Conservation (phyloP, 495 filamentous ascomycete genomes). For the Delitschia confertaspora region DNA sequence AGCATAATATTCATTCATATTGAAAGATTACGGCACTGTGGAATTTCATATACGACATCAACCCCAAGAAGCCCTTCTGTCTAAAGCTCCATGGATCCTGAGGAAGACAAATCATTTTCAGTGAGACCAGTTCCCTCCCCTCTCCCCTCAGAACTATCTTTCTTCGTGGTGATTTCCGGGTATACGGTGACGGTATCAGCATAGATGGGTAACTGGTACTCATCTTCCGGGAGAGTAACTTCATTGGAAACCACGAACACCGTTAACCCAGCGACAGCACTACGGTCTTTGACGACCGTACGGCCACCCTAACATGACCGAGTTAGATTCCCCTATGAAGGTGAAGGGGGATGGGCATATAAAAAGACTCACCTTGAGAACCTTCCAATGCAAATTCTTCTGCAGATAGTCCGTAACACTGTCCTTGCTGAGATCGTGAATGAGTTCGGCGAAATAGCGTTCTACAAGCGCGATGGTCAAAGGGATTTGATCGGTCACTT, state of each 20-base stretch:
- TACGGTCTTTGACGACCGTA: not conserved
- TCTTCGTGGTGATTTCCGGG: not conserved
- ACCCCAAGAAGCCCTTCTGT: too few species aligned
- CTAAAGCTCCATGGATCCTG: too few species aligned
- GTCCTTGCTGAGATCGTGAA: not conserved
- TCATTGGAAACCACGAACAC: not conserved
- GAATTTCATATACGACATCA: too few species aligned
- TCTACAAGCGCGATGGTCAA: constrained; percentile 37
- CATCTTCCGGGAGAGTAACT: not conserved
- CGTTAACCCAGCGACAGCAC: not conserved
- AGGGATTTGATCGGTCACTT: constrained; percentile 36
- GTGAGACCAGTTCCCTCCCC: constrained; percentile 1
- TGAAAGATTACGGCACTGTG: too few species aligned
- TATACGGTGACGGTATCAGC: not conserved
- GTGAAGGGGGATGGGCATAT: not conserved
- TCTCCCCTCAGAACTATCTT: not conserved
- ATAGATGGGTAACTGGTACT: not conserved
- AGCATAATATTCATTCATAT: too few species aligned
- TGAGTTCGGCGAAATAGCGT: constrained; percentile 30
- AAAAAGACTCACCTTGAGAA: not conserved
- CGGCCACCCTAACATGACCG: not conserved
- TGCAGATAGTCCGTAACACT: not conserved
- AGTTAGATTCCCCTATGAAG: constrained; percentile 1
- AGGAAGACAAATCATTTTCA: too few species aligned
- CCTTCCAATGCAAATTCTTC: constrained; percentile 1